Base-by-base conservation (phyloP, 2,329 filamentous ascomycete genomes). In the Uncinocarpus reesii region DNA sequence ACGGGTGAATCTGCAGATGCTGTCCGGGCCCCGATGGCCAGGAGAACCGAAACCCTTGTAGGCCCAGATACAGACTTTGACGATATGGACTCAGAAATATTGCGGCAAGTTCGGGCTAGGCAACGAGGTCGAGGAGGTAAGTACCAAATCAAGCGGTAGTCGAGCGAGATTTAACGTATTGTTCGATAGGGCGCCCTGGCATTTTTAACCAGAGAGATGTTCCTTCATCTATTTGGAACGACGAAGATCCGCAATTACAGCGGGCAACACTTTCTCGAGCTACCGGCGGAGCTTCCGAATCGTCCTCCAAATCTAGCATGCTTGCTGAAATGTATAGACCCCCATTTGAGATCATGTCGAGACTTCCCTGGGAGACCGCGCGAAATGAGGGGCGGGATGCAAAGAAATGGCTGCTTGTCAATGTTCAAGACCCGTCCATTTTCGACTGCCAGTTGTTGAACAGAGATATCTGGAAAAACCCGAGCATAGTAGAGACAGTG, bases 381-480 rank as follows among this genome's bases (percentile, higher is more conserved):
- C 80, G 92, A 47, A 79, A 89, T 13, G 75, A 88, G 57, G 92
- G 90, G 52, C 94, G 92, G 63, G 84, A 88, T 38, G 76, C 82
- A 23, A 81, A 87, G 71, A 95, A 94, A 65, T 98, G 92, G 92
- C 78, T 98, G 41, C 68, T 98, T 57, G 87, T 95, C 53, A 96
- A 98, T 63, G 81, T 98, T 13, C 92, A 98, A 66, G 89, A 98
- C 62, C 80, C 86, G 55, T 85, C 85, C 29, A 82, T 95, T 59
- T 98, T 98, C 65, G 85, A 92, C 65, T 98, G 92, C 65, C 92
- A 98, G 64, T 78, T 86, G 2, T 72, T 98, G 15, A 98, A 98
- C 62, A 79, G 92, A 37, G 92, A 98, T 63, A 80, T 96, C 47
- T 98, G 92, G 92, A 95, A 95, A 68, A 84, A 95, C 57, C 66